Conservation (phyloP, 192 early-diverging fungal genomes). For the Funneliformis mosseae region DNA sequence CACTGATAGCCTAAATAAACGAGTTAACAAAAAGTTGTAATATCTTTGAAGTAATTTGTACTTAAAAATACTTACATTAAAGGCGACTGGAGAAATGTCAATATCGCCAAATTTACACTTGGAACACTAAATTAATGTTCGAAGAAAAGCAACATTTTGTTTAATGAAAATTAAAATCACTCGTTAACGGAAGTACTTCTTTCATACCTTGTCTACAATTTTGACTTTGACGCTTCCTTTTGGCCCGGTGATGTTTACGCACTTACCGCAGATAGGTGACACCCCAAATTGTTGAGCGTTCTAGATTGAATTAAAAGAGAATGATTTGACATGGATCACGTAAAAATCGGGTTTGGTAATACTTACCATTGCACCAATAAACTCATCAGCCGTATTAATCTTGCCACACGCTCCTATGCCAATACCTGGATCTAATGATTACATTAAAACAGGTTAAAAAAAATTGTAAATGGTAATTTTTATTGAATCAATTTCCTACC, state of each 20-base stretch:
- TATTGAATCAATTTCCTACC: neutral
- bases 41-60: too few relatives aligned
- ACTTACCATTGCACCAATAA: conserved; percentile 22
- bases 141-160: too few relatives aligned
- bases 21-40: too few relatives aligned
- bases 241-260: conserved; percentile 49
- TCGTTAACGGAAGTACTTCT: too few relatives aligned
- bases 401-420: conserved; percentile 7
- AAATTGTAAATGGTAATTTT: neutral
- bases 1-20: too few relatives aligned
- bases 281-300: conserved; percentile 47
- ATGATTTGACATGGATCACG: neutral
- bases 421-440: conserved; percentile 1
- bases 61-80: too few relatives aligned
- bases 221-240: conserved; percentile 48
- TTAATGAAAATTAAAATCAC: too few relatives aligned
- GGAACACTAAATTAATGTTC: too few relatives aligned
- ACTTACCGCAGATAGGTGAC: conserved; percentile 52
- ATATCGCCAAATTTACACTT: too few relatives aligned
- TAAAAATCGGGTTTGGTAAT: neutral
- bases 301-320: neutral
- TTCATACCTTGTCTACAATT: conserved; percentile 54
- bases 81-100: too few relatives aligned
- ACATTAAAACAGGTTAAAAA: neutral
- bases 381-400: neutral